Evolutionary conservation across 495 filamentous ascomycete species (phyloP), one percentile per base, ranked within the genome.

Genomic region (Aspergillus baeticus): DNA sequence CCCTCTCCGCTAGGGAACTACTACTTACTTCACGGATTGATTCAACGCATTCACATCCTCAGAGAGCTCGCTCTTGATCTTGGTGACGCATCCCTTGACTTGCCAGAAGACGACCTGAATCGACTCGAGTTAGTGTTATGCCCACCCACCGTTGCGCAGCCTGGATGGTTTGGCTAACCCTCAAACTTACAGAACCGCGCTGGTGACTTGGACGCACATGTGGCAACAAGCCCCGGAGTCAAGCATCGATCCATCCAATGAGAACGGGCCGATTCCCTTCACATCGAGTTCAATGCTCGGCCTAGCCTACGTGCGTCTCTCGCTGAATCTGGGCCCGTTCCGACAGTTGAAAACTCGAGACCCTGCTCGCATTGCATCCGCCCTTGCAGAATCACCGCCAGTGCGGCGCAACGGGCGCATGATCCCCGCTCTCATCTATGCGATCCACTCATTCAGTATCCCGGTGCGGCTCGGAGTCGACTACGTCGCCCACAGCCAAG

Each of bases 1-100:
- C 61, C 64, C 11, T 84, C 84, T 0, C 79, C 82, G 1, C 62
- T 85, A 2, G 83, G 81, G 29, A 84, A 81, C 56, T 85, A 85
- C 50, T 71, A 82, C 8, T 76, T 86, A 15, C 78, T 87, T 20
- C 80, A 84, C 55, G 83, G 78, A 8, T 63, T 87, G 31, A 72
- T 85, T 4, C 84, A 87, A 58, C 79, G 81, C 37, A n/a, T n/a
- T n/a, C n/a, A n/a, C n/a, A n/a, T n/a, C n/a, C n/a, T n/a, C n/a
- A n/a, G n/a, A n/a, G n/a, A n/a, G n/a, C n/a, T n/a, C n/a, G n/a
- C n/a, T n/a, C n/a, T n/a, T n/a, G n/a, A n/a, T n/a, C n/a, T n/a
- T n/a, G n/a, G n/a, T n/a, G n/a, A n/a, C n/a, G n/a, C n/a, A n/a
- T n/a, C n/a, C n/a, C n/a, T n/a, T n/a, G n/a, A n/a, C n/a, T n/a